Evolutionary conservation across 805 yeast genomes (phyloP).

Genomic region (Zygosaccharomyces bisporus): DNA sequence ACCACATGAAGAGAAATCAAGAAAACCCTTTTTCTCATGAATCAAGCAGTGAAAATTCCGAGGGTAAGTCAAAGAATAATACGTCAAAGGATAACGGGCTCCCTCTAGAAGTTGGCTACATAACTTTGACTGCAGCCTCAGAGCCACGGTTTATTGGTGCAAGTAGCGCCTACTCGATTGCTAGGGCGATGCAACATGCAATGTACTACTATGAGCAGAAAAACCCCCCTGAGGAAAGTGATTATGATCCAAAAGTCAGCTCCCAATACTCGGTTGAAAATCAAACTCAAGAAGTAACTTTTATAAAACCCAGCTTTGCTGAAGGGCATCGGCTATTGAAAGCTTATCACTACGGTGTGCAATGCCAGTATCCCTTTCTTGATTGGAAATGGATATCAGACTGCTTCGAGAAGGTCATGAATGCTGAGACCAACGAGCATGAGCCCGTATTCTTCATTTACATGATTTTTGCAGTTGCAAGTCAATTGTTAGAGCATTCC

Average conservation of each 20-base stretch:
- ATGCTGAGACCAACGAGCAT: slow-evolving; percentile 15
- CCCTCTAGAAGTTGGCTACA: slow-evolving; percentile 33
- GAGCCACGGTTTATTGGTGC: slow-evolving; percentile 34
- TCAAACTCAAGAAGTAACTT: slow-evolving; percentile 14
- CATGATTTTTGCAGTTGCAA: slow-evolving; percentile 36
- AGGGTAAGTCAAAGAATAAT: neutral
- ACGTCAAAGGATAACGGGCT: slow-evolving; percentile 13
- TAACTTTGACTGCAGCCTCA: slow-evolving; percentile 31
- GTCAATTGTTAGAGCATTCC: slow-evolving; percentile 22
- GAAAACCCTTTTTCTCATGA: neutral
- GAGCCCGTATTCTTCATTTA: slow-evolving; percentile 29
- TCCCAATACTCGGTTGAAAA: neutral
- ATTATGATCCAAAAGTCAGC: neutral
- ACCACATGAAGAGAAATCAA: neutral
- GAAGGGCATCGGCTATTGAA: slow-evolving; percentile 19
- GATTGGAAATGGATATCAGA: slow-evolving; percentile 30
- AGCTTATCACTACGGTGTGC: slow-evolving; percentile 33
- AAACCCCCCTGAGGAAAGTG: neutral
- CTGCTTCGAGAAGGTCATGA: slow-evolving; percentile 23
- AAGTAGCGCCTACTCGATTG: slow-evolving; percentile 36
- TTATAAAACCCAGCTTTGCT: slow-evolving; percentile 21
- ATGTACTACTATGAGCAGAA: slow-evolving; percentile 20
- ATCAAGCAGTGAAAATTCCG: neutral
- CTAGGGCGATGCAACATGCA: slow-evolving; percentile 29
- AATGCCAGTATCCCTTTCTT: slow-evolving; percentile 37